Evolutionary conservation across 2,329 filamentous ascomycete genomes (phyloP).

Genomic region (Chrysoporthe cubensis): DNA sequence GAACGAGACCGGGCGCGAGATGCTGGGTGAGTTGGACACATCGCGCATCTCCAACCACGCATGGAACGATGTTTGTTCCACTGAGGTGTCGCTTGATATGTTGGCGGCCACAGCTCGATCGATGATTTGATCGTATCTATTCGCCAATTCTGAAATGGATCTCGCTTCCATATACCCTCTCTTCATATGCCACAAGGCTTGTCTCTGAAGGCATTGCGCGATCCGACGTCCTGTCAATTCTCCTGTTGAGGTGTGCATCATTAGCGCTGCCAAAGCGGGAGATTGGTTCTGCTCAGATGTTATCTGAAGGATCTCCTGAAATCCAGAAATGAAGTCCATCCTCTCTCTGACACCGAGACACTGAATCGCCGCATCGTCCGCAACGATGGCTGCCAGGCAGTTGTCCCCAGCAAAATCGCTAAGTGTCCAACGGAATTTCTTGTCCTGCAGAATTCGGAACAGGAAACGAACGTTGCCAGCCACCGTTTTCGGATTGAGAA

Average conservation of each 20-base stretch:
- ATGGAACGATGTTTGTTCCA: constrained; percentile 5
- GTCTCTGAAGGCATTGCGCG: background rate
- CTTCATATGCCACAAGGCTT: constrained; percentile 11
- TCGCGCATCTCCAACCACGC: background rate
- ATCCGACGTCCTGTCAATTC: constrained; percentile 2
- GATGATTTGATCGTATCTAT: background rate
- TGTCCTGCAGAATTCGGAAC: constrained; percentile 8
- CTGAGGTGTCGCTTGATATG: background rate
- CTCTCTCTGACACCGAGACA: background rate
- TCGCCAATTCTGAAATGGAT: constrained; percentile 3
- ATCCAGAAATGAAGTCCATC: constrained; percentile 9
- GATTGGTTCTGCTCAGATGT: constrained; percentile 7
- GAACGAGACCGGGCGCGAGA: constrained; percentile 11
- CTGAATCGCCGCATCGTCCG: background rate
- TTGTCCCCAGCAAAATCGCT: background rate
- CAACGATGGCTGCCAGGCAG: background rate
- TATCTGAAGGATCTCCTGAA: constrained; percentile 8
- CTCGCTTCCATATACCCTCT: constrained; percentile 8
- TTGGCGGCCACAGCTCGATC: background rate
- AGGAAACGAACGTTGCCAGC: constrained; percentile 4
- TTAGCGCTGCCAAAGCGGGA: constrained; percentile 1
- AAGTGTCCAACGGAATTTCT: constrained; percentile 7
- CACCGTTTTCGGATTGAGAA: background rate
- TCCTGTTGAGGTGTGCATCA: constrained; percentile 4
- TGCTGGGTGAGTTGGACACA: background rate